A percentile compares a stretch with the other conserved stretches of the same genome.
phyloP scores from a whole-genome alignment of 768 basidiomycete species.

The Leccinum rimulosum region DNA sequence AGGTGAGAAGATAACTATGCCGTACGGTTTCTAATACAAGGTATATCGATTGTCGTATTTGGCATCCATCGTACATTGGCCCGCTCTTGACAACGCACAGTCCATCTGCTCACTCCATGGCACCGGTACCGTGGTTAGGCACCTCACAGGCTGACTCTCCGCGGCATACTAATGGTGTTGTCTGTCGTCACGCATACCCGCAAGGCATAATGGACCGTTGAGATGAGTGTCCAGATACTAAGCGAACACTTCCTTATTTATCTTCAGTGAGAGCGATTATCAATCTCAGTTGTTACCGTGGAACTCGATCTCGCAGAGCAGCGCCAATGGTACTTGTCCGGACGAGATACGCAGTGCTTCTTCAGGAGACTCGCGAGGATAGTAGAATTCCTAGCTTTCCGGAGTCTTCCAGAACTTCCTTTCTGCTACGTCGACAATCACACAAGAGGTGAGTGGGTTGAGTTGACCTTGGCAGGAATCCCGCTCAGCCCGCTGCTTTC shows the following conservation, averaged over 20 bases:
- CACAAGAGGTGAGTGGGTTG: not conserved
- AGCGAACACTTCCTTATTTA: not conserved
- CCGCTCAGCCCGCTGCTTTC: not conserved
- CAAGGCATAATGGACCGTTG: constrained; percentile 3
- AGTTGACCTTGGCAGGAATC: not conserved
- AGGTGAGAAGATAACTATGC: constrained; percentile 18
- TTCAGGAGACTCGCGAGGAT: not conserved
- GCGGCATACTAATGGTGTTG: constrained; percentile 17
- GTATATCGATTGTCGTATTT: constrained; percentile 22
- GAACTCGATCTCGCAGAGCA: not conserved
- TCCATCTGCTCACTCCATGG: constrained; percentile 23
- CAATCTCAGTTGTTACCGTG: not conserved
- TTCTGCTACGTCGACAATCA: not conserved
- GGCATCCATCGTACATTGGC: constrained; percentile 15
- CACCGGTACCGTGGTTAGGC: constrained; percentile 21
- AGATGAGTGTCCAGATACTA: constrained; percentile 2
- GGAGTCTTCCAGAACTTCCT: not conserved
- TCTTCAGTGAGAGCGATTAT: not conserved
- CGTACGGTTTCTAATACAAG: constrained; percentile 25
- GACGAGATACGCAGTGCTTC: not conserved
- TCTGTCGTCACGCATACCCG: constrained; percentile 7
- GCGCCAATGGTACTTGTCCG: not conserved
- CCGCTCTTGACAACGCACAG: constrained; percentile 6
- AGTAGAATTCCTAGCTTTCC: not conserved
- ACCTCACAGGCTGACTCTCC: constrained; percentile 9